Evolutionary conservation across 768 basidiomycete genomes (phyloP).

Genomic region (Mycena venus): DNA sequence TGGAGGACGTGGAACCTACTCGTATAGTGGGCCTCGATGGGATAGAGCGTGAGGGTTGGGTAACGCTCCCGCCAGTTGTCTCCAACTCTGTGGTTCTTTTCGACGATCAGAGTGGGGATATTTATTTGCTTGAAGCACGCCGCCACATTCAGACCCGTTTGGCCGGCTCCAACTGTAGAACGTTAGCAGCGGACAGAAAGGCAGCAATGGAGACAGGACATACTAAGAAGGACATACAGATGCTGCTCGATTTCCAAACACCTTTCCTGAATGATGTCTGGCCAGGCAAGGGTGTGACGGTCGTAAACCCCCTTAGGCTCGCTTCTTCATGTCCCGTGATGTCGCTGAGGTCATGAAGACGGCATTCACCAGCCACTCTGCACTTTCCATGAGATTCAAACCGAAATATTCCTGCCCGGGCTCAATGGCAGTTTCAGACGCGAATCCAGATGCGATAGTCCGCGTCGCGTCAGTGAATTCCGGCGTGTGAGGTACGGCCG

Average conservation of each 20-base stretch:
- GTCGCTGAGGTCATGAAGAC: constrained; percentile 41
- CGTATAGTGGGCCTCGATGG: constrained; percentile 41
- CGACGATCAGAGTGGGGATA: constrained; percentile 54
- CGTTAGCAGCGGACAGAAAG: not conserved
- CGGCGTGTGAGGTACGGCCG: constrained; percentile 4
- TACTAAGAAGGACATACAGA: constrained; percentile 48
- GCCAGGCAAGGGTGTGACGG: constrained; percentile 43
- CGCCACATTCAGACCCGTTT: constrained; percentile 55
- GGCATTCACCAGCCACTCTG: constrained; percentile 38
- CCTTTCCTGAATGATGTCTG: constrained; percentile 43
- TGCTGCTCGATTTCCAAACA: constrained; percentile 46
- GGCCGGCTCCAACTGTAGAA: constrained; percentile 54
- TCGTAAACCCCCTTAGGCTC: constrained; percentile 42
- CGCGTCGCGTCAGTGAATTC: constrained; percentile 1
- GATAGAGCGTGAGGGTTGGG: constrained; percentile 56
- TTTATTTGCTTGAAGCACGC: constrained; percentile 57
- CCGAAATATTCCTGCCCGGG: constrained; percentile 42
- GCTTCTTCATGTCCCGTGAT: constrained; percentile 45
- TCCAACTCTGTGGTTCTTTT: constrained; percentile 49
- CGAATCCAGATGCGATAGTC: constrained; percentile 39
- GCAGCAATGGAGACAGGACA: constrained; percentile 29
- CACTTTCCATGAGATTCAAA: constrained; percentile 28
- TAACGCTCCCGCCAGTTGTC: constrained; percentile 60
- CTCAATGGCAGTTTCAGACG: constrained; percentile 42
- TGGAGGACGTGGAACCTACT: constrained; percentile 34